Evolutionary conservation across 176 grass and related monocot species (phyloP).

Genomic region (Aegilops umbellulata): DNA sequence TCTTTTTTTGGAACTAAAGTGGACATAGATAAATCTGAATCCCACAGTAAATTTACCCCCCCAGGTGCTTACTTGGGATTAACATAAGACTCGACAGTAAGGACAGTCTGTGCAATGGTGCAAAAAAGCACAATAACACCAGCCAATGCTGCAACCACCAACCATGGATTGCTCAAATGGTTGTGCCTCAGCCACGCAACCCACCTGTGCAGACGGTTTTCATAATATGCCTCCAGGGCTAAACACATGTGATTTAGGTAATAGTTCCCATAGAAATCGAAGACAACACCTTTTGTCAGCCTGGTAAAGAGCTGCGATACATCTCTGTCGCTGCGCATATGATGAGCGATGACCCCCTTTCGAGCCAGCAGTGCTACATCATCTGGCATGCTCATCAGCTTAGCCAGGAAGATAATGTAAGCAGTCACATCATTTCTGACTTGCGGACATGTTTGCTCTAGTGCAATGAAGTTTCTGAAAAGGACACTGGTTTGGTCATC

Average conservation of each 20-base stretch:
- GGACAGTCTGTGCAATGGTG: background rate
- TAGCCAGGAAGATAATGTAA: constrained; percentile 17
- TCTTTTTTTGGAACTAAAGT: background rate
- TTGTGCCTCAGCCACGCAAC: background rate
- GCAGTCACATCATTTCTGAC: constrained; percentile 14
- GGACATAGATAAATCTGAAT: background rate
- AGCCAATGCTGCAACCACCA: background rate
- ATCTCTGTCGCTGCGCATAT: background rate
- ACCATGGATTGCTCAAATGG: constrained; percentile 18
- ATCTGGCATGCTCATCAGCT: constrained; percentile 28
- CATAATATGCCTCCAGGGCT: constrained; percentile 16
- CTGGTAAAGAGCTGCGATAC: constrained; percentile 13
- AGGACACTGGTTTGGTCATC: background rate
- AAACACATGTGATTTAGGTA: background rate
- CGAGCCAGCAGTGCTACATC: background rate
- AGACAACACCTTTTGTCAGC: constrained; percentile 22
- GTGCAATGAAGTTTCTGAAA: constrained; percentile 23
- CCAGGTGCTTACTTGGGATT: background rate
- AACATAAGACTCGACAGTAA: constrained; percentile 34
- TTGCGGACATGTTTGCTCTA: background rate
- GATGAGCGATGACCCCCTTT: background rate
- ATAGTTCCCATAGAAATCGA: constrained; percentile 22
- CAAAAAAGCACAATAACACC: constrained; percentile 24
- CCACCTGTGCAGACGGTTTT: constrained; percentile 9
- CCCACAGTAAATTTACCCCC: background rate